Conservation (phyloP, 768 basidiomycete genomes). For the Auricularia sp. region DNA sequence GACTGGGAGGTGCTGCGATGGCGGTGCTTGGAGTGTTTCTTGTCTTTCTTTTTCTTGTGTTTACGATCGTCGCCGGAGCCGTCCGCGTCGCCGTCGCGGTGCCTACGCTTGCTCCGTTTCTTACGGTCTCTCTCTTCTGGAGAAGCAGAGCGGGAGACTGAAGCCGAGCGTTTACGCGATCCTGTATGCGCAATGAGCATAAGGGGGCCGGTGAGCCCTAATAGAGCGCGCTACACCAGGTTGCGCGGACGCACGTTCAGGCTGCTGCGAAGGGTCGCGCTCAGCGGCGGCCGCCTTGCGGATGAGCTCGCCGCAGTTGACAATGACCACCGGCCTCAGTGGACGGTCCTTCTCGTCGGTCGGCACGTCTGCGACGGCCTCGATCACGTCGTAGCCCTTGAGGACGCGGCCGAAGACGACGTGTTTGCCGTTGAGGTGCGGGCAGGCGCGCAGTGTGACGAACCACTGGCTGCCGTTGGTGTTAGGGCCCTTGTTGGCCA, state of each 20-base stretch:
- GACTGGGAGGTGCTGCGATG: not conserved
- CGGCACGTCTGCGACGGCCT: constrained; percentile 49
- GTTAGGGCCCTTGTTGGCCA: constrained; percentile 80
- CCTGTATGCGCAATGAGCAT: not conserved
- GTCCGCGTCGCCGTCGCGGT: constrained; percentile 7
- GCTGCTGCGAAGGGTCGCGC: not conserved
- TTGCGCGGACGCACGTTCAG: not conserved
- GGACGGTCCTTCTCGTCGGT: constrained; percentile 74
- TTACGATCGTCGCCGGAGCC: constrained; percentile 10
- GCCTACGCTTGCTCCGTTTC: constrained; percentile 8
- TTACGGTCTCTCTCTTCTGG: constrained; percentile 4
- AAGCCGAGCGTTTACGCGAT: not conserved
- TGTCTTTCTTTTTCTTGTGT: constrained; percentile 17
- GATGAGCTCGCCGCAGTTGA: constrained; percentile 78
- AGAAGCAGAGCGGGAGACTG: not conserved
- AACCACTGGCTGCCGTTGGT: constrained; percentile 88
- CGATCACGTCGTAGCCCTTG: constrained; percentile 49
- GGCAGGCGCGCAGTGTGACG: constrained; percentile 64
- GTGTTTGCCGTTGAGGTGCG: constrained; percentile 65
- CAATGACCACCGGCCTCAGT: constrained; percentile 50
- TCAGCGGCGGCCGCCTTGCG: constrained; percentile 23
- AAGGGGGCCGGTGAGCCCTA: not conserved
- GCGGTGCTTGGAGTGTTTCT: constrained; percentile 12
- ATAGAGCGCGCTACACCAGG: not conserved
- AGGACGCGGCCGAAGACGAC: constrained; percentile 47